These are phyloP conservation scores for Gilbertella persicaria DNA, from an alignment of 371 early-diverging fungal species.

Conservation along the genomic window DNA sequence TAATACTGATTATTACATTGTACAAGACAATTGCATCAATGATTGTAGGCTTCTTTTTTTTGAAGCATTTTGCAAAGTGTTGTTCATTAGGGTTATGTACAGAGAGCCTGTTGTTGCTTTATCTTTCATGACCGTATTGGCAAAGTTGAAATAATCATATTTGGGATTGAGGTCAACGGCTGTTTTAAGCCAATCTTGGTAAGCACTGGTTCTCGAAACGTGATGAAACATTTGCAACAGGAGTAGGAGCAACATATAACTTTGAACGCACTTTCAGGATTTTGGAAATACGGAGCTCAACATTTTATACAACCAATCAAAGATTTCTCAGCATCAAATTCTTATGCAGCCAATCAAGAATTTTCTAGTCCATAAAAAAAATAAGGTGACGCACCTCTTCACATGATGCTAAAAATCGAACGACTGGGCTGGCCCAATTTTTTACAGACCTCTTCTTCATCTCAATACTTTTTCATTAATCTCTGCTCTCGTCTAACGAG, in stretches of 20 bases:
- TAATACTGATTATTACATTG: constrained; percentile 10
- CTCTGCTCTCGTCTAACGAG: constrained; percentile 11
- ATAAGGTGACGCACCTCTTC: background rate
- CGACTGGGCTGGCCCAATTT: no score
- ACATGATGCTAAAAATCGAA: no score
- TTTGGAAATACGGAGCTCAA: no score
- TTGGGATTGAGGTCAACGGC: constrained; percentile 1
- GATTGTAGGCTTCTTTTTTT: constrained; percentile 2
- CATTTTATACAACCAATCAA: no score
- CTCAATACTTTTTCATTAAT: no score
- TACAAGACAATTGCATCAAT: constrained; percentile 5
- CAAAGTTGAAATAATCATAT: constrained; percentile 13
- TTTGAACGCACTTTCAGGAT: constrained; percentile 11
- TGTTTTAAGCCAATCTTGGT: constrained; percentile 6
- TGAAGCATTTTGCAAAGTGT: constrained; percentile 4
- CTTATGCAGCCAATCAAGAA: no score
- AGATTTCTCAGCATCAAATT: no score
- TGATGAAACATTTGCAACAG: constrained; percentile 10
- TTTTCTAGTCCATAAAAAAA: no score
- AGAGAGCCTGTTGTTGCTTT: constrained; percentile 9
- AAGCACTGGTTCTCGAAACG: constrained; percentile 4
- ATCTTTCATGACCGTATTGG: constrained; percentile 5
- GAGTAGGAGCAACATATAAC: no score
- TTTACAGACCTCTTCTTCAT: no score
- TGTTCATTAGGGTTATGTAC: constrained; percentile 5